These are phyloP conservation scores for Monosporozyma aerobia DNA, from an alignment of 805 yeast genomes.

Conservation along the genomic window DNA sequence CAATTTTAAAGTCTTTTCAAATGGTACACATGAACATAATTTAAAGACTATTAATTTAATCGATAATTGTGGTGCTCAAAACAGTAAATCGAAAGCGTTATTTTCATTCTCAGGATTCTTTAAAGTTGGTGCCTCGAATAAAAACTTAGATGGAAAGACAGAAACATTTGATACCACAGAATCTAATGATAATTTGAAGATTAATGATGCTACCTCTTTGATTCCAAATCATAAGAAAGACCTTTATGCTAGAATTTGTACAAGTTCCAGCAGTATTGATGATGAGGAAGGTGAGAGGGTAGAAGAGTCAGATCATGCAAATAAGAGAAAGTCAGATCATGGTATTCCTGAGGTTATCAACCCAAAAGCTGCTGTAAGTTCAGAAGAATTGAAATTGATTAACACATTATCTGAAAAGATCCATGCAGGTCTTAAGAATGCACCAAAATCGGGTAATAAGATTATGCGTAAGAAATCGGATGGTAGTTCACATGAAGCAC, in stretches of 20 bases:
- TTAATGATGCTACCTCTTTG: conserved; percentile 10
- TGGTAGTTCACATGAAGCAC: neutral
- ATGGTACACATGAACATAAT: conserved; percentile 26
- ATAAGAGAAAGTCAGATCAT: conserved; percentile 1
- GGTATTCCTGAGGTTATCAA: conserved; percentile 17
- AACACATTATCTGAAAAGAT: conserved; percentile 41
- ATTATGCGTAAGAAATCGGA: neutral
- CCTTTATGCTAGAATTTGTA: neutral
- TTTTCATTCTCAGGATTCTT: conserved; percentile 20
- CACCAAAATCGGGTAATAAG: conserved; percentile 5
- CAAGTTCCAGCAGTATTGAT: neutral
- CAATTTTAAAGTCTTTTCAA: conserved; percentile 20
- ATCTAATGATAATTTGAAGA: conserved; percentile 1
- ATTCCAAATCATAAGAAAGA: conserved; percentile 7
- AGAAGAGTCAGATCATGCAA: conserved; percentile 1
- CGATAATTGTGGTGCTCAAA: conserved; percentile 1
- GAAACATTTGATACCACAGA: conserved; percentile 2
- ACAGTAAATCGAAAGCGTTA: neutral
- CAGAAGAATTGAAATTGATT: conserved; percentile 40
- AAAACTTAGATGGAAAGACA: neutral
- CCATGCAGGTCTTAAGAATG: conserved; percentile 33
- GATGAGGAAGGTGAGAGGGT: neutral
- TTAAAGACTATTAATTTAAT: conserved; percentile 18
- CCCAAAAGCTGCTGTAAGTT: conserved; percentile 40
- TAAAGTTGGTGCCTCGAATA: conserved; percentile 13